phyloP scores from a whole-genome alignment of 441 rosid genomes.

The Erodium trifolium region DNA sequence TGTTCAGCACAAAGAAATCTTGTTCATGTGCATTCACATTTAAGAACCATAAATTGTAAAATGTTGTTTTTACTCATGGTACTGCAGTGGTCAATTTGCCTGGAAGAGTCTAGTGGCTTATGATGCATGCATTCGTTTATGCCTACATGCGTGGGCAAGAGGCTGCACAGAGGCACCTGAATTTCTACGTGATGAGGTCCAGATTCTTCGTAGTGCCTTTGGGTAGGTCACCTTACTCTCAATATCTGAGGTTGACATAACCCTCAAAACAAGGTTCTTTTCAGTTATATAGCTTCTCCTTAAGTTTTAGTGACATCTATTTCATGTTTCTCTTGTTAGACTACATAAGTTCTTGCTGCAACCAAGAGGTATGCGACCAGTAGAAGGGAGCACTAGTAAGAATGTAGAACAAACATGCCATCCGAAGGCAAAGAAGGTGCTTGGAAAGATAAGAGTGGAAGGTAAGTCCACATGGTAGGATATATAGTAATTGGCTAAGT shows the following conservation, averaged over 20 bases:
- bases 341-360: slow-evolving; percentile 78
- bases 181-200: slow-evolving; percentile 81
- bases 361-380: slow-evolving; percentile 60
- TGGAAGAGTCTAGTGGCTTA: slow-evolving; percentile 92
- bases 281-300: slow-evolving; percentile 9
- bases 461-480: slow-evolving; percentile 33
- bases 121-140: slow-evolving; percentile 90
- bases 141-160: slow-evolving; percentile 76
- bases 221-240: slow-evolving; percentile 45
- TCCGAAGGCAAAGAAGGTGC: slow-evolving; percentile 50
- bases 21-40: slow-evolving; percentile 2
- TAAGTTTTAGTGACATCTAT: slow-evolving; percentile 16
- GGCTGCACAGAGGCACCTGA: slow-evolving; percentile 95
- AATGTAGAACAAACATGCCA: slow-evolving; percentile 39
- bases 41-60: neutral
- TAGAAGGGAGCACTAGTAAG: slow-evolving; percentile 35
- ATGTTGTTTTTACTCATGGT: slow-evolving; percentile 13
- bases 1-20: neutral
- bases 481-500: slow-evolving; percentile 1
- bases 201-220: slow-evolving; percentile 80
- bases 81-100: slow-evolving; percentile 69
- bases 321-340: slow-evolving; percentile 27
- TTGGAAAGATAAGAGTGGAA: slow-evolving; percentile 79
- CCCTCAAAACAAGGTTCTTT: slow-evolving; percentile 4
- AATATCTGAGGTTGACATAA: slow-evolving; percentile 14